Conservation (phyloP, 2,329 filamentous ascomycete genomes). For the Alternaria gansuensis region DNA sequence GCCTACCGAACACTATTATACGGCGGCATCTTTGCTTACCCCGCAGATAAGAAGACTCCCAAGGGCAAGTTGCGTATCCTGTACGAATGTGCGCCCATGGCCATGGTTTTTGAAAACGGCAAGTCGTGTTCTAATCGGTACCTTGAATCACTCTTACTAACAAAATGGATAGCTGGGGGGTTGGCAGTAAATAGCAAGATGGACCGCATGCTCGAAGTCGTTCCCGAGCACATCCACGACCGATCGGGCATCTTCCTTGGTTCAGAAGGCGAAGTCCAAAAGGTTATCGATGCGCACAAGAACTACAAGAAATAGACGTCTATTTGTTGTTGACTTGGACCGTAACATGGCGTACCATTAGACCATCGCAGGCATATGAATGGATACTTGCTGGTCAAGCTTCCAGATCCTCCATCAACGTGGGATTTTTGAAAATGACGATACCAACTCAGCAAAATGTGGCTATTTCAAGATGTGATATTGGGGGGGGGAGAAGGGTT, state of each 20-base stretch:
- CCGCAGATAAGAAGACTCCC: slow-evolving; percentile 95
- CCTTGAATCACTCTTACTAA: slow-evolving; percentile 25
- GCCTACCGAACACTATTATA: slow-evolving; percentile 96
- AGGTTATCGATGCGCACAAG: slow-evolving; percentile 86
- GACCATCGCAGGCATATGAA: slow-evolving; percentile 6
- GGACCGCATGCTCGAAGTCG: slow-evolving; percentile 86
- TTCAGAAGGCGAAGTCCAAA: slow-evolving; percentile 93
- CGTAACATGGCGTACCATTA: background rate
- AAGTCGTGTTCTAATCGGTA: slow-evolving; percentile 51
- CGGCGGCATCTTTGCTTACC: slow-evolving; percentile 97
- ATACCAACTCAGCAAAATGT: slow-evolving; percentile 9
- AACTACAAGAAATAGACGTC: slow-evolving; percentile 54
- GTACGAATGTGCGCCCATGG: slow-evolving; percentile 99
- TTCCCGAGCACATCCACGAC: slow-evolving; percentile 94
- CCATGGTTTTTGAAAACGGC: slow-evolving; percentile 98
- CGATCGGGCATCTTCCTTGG: slow-evolving; percentile 95
- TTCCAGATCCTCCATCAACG: background rate
- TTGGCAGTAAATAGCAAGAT: slow-evolving; percentile 92
- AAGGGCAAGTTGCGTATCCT: slow-evolving; percentile 98
- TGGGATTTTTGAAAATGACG: slow-evolving; percentile 10
- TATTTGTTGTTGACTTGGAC: background rate
- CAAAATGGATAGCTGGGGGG: slow-evolving; percentile 73
- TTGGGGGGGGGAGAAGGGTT: background rate
- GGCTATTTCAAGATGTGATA: background rate
- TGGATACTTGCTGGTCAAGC: slow-evolving; percentile 2